Evolutionary conservation across 148 eudicot genomes (phyloP), one percentile per base, ranked within the genome.

Genomic region (Camellia japonica): DNA sequence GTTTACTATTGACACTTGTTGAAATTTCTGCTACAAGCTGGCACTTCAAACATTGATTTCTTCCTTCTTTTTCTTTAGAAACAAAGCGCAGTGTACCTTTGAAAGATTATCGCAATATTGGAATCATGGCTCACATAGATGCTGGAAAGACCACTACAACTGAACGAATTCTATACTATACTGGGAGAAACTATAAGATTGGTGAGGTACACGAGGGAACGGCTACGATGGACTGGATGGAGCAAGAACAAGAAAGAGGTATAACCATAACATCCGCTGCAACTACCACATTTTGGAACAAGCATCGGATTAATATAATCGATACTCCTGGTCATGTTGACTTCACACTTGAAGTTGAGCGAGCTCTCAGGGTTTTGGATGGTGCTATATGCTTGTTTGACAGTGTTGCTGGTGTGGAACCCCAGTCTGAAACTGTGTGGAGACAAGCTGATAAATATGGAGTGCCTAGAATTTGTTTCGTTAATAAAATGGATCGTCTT

Each of bases 191-290:
- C 89, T 97, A 97, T 80, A 97, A 97, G 84, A 97, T 97, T 60
- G 99, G 99, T 59, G 99, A 97, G 76, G 99, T 97, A 30, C 99
- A 97, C 10, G 98, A 92, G 74, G 99, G 99, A 80, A 97, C 99
- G 44, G 99, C 99, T 62, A 97, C 99, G 52, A 97, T 97, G 99
- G 99, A 97, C 82, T 97, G 99, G 99, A 97, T 97, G 99, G 99
- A 94, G 76, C 99, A 94, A 89, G 99, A 97, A 78, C 99, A 97
- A 88, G 99, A 97, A 75, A 88, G 99, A 84, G 99, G 99, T 62
- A 97, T 97, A 64, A 97, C 99, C 43, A 97, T 97, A 65, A 97
- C 99, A 54, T 97, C 99, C 74, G 99, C 99, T 83, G 99, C 99
- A 76, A 97, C 99, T 11, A 97, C 99, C 79, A 88, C 99, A 51